These are phyloP conservation scores for Neovahlkampfia damariscottae DNA, from an alignment of 78 protist species.

Conservation along the genomic window DNA sequence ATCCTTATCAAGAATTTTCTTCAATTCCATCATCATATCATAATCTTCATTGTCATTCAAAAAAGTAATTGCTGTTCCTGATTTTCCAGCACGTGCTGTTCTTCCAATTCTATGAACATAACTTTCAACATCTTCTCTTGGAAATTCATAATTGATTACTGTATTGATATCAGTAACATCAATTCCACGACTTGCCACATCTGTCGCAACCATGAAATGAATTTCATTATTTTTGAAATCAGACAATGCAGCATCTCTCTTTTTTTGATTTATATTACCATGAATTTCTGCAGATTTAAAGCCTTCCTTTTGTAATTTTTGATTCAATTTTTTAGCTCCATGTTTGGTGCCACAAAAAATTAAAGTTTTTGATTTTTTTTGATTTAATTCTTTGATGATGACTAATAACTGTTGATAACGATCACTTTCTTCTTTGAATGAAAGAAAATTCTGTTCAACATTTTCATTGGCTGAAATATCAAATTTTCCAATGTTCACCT, in stretches of 20 bases:
- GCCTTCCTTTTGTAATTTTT: conserved; percentile 37
- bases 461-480: conserved; percentile 15
- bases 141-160: conserved; percentile 85
- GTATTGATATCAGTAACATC: conserved; percentile 53
- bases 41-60: no score
- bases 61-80: conserved; percentile 64
- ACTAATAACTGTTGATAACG: background rate
- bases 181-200: conserved; percentile 71
- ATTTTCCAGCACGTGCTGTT: conserved; percentile 86
- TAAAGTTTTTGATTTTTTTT: background rate
- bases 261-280: conserved; percentile 40
- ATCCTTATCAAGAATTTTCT: no score
- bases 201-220: conserved; percentile 58
- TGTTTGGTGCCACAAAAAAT: conserved; percentile 82
- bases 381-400: background rate
- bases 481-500: conserved; percentile 30
- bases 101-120: conserved; percentile 96
- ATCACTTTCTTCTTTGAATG: background rate
- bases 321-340: conserved; percentile 72
- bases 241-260: conserved; percentile 7
- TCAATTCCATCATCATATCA: no score
- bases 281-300: conserved; percentile 16
- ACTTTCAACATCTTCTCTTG: conserved; percentile 73
- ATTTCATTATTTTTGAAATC: background rate
- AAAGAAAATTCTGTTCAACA: conserved; percentile 44